Evolutionary conservation across 1,284 basidiomycete genomes (phyloP), one percentile per base, ranked within the genome.

Genomic region (Ustilago tritici): DNA sequence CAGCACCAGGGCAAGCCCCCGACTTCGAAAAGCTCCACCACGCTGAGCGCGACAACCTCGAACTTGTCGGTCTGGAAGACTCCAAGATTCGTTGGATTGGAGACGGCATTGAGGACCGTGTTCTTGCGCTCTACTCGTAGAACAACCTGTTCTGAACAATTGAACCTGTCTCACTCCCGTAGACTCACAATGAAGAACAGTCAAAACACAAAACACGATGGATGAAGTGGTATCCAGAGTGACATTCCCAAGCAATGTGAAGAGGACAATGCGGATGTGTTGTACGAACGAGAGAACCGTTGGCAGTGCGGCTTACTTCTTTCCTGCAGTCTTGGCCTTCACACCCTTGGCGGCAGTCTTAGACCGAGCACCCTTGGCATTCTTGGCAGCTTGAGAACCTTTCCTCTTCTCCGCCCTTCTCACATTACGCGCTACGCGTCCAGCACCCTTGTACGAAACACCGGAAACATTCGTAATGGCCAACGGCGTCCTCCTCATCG

Each of bases 1-100:
- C 63, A 12, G 76, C 70, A 7, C 71, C 78, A n/a, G 78, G 77
- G 19, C 80, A 80, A 41, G 93, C 94, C 79, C 72, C 76, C 12
- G 96, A 99, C 86, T 94, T 90, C 87, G 89, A 88, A 80, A 98
- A 98, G 86, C 86, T 98, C 54, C 96, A 95, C 89, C 93, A 93
- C 79, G 91, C 92, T 4, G 97, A 99, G 87, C 90, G 90, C 72
- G 96, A 98, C 87, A 98, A 98, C 87, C 90, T 99, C 32, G 92
- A 95, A 78, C 92, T 99, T 82, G 91, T 93, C 1, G 93, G 95
- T 86, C 52, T 79, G 19, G 66, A 79, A 56, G 70, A 76, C 56
- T 66, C 67, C 31, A 69, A 71, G 40, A 61, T 60, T 11, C 59
- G 76, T 9, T 86, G 84, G 84, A 73, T 84, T 49, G 84, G 84